Conservation (phyloP, 1,284 basidiomycete genomes). For the Earliella scabrosa region DNA sequence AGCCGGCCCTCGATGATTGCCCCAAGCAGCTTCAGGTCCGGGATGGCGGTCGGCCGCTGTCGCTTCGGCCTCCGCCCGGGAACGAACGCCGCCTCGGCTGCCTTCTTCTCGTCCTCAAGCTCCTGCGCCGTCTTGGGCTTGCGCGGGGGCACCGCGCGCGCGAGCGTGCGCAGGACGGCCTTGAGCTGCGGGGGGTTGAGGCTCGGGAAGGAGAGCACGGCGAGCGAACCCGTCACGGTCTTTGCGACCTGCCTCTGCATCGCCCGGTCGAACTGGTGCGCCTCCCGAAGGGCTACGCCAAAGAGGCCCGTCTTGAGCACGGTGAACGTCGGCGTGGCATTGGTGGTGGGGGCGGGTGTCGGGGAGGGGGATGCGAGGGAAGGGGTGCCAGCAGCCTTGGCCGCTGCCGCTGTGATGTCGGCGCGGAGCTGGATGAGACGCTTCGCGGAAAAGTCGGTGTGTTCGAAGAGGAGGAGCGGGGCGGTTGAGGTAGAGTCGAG, state of each 20-base stretch:
- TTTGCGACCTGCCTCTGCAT: conserved; percentile 55
- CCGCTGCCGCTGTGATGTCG: conserved; percentile 61
- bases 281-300: conserved; percentile 70
- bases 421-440: conserved; percentile 66
- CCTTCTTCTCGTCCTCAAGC: conserved; percentile 47
- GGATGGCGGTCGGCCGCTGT: conserved; percentile 52
- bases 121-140: conserved; percentile 56
- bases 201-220: conserved; percentile 66
- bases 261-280: conserved; percentile 51
- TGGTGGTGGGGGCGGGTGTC: conserved; percentile 29
- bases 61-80: conserved; percentile 71
- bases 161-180: conserved; percentile 69
- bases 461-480: conserved; percentile 73
- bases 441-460: conserved; percentile 69
- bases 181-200: conserved; percentile 74
- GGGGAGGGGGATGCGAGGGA: conserved; percentile 44
- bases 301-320: conserved; percentile 74
- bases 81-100: conserved; percentile 54
- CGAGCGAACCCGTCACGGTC: conserved; percentile 61
- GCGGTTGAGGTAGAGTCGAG: conserved; percentile 55
- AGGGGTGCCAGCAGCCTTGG: conserved; percentile 44
- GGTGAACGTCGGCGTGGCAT: conserved; percentile 52
- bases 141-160: conserved; percentile 64
- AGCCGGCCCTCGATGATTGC: conserved; percentile 77
- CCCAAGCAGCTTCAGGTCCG: conserved; percentile 73